A percentile compares a stretch with the other conserved stretches of the same genome.
phyloP scores from a whole-genome alignment of 768 basidiomycete genomes.

The Naematelia encephala region DNA sequence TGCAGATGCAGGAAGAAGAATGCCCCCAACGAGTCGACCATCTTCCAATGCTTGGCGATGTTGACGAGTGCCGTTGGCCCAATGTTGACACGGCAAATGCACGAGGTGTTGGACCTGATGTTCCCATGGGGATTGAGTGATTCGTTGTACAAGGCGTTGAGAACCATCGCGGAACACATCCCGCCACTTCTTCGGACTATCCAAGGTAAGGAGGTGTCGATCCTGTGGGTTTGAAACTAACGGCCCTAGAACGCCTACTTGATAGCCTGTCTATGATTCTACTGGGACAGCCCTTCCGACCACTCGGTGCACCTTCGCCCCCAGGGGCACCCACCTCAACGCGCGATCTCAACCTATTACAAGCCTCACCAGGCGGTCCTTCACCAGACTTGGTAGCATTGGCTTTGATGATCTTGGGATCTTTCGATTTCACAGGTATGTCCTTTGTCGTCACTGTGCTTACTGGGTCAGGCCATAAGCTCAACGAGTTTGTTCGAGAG shows the following conservation, averaged over 20 bases:
- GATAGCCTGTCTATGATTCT: slow-evolving; percentile 77
- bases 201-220: slow-evolving; percentile 61
- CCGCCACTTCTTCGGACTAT: slow-evolving; percentile 86
- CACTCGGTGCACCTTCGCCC: slow-evolving; percentile 73
- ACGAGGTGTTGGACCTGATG: slow-evolving; percentile 96
- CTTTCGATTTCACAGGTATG: slow-evolving; percentile 89
- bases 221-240: slow-evolving; percentile 1
- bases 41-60: slow-evolving; percentile 98
- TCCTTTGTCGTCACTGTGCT: slow-evolving; percentile 5
- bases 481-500: slow-evolving; percentile 92
- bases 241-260: slow-evolving; percentile 71
- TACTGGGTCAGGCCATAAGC: slow-evolving; percentile 66
- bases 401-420: slow-evolving; percentile 78
- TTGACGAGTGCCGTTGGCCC: slow-evolving; percentile 91
- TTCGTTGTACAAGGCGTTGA: slow-evolving; percentile 76
- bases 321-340: slow-evolving; percentile 51
- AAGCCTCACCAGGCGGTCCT: slow-evolving; percentile 31
- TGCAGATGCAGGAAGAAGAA: slow-evolving; percentile 62
- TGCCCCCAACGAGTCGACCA: slow-evolving; percentile 86
- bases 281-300: slow-evolving; percentile 77
- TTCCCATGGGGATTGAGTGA: slow-evolving; percentile 90
- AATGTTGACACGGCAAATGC: slow-evolving; percentile 88
- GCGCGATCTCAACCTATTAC: slow-evolving; percentile 27
- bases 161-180: slow-evolving; percentile 78
- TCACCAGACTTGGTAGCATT: slow-evolving; percentile 60